Evolutionary conservation across 371 early-diverging fungal genomes (phyloP).

Genomic region (Umbelopsis sp.): DNA sequence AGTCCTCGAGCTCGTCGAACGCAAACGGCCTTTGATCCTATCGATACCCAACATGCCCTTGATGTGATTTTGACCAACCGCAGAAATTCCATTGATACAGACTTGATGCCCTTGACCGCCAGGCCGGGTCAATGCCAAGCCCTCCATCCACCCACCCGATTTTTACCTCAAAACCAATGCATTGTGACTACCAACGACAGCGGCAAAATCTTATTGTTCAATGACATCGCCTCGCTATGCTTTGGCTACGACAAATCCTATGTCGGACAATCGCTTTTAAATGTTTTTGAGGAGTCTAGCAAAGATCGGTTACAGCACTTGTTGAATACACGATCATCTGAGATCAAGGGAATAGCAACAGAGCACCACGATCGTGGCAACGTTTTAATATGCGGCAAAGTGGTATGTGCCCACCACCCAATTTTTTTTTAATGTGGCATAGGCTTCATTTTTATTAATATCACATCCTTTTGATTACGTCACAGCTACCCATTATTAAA

Average conservation of each 20-base stretch:
- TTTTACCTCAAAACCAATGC: constrained; percentile 59
- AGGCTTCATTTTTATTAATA: not conserved
- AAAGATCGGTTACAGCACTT: constrained; percentile 14
- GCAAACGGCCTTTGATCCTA: not conserved
- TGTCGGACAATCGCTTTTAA: constrained; percentile 30
- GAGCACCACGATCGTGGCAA: constrained; percentile 19
- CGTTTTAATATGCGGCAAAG: constrained; percentile 59
- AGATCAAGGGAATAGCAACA: not conserved
- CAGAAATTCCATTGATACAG: not conserved
- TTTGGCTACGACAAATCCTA: constrained; percentile 46
- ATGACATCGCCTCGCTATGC: constrained; percentile 55
- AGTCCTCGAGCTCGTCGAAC: not conserved
- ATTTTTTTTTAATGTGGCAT: not conserved
- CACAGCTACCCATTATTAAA: constrained; percentile 53
- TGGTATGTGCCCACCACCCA: constrained; percentile 35
- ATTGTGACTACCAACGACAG: constrained; percentile 54
- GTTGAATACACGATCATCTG: constrained; percentile 19
- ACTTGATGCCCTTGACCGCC: not conserved
- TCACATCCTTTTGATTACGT: not conserved
- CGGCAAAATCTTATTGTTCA: constrained; percentile 52
- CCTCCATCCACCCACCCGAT: constrained; percentile 55
- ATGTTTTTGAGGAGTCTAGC: constrained; percentile 27
- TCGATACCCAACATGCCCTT: not conserved
- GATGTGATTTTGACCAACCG: not conserved
- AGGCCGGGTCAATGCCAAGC: not conserved